These are phyloP conservation scores for Penicillium sp. DNA, from an alignment of 2,329 filamentous ascomycete species.

Conservation along the genomic window DNA sequence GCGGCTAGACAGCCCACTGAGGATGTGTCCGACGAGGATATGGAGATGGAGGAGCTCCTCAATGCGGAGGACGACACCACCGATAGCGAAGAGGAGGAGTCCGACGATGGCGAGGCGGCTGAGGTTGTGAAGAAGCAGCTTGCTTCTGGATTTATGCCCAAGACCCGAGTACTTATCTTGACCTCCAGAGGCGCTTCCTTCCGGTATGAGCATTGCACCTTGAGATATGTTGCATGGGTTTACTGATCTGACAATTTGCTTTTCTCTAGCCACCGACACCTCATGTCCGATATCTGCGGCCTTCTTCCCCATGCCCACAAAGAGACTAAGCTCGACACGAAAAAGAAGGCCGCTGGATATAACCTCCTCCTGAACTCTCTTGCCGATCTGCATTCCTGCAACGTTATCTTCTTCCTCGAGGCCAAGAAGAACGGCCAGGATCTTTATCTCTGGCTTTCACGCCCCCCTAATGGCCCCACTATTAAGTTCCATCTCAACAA, in stretches of 20 bases:
- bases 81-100: conserved; percentile 32
- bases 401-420: conserved; percentile 91
- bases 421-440: conserved; percentile 80
- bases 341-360: conserved; percentile 55
- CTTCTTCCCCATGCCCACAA: conserved; percentile 88
- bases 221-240: neutral
- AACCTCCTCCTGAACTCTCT: conserved; percentile 72
- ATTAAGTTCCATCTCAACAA: conserved; percentile 49
- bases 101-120: conserved; percentile 20
- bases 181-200: conserved; percentile 88
- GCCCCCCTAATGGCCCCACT: conserved; percentile 74
- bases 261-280: conserved; percentile 68
- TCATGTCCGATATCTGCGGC: conserved; percentile 77
- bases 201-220: conserved; percentile 46
- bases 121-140: conserved; percentile 28
- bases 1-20: conserved; percentile 41
- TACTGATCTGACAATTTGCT: conserved; percentile 13
- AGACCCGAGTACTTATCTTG: conserved; percentile 68
- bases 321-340: conserved; percentile 94
- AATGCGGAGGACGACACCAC: conserved; percentile 32
- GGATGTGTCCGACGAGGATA: conserved; percentile 40
- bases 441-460: conserved; percentile 86
- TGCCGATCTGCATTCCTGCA: conserved; percentile 77
- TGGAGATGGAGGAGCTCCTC: conserved; percentile 33
- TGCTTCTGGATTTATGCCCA: conserved; percentile 34